phyloP scores from a whole-genome alignment of 345 rosid genomes.

The Eucalyptus tenuipes region DNA sequence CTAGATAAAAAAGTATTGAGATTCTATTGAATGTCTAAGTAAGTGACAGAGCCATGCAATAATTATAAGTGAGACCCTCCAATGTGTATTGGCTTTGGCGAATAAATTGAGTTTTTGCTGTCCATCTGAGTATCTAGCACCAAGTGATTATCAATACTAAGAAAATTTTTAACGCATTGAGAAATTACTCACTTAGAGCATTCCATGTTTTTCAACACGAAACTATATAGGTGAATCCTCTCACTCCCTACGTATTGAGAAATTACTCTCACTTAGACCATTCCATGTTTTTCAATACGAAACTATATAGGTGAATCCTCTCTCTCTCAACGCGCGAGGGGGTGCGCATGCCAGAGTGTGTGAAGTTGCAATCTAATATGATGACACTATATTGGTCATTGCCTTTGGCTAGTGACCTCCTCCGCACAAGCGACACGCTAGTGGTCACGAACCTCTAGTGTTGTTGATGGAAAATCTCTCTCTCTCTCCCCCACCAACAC shows the following conservation, averaged over 20 bases:
- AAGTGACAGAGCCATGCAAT: not conserved
- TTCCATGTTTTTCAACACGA: not conserved
- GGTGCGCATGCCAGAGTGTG: too few species aligned
- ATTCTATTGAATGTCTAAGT: not conserved
- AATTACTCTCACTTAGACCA: too few species aligned
- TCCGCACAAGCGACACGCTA: not conserved
- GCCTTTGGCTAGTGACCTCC: not conserved
- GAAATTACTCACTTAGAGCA: not conserved
- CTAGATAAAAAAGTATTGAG: not conserved
- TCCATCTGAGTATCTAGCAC: not conserved
- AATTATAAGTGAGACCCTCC: not conserved
- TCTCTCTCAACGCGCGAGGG: too few species aligned
- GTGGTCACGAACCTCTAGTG: not conserved
- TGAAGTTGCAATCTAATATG: not conserved
- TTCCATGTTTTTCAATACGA: too few species aligned
- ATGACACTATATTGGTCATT: not conserved
- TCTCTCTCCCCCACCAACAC: not conserved
- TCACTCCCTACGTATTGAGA: too few species aligned
- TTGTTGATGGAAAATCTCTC: not conserved
- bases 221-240: not conserved
- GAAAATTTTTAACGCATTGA: not conserved
- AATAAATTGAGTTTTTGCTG: not conserved
- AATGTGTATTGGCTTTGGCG: not conserved
- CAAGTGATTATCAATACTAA: not conserved
- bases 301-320: too few species aligned